Percentiles rank a stretch among this genome's conserved stretches.
Evolutionary conservation across 2,329 filamentous ascomycete genomes (phyloP).

Genomic region (Phialophora tarda): DNA sequence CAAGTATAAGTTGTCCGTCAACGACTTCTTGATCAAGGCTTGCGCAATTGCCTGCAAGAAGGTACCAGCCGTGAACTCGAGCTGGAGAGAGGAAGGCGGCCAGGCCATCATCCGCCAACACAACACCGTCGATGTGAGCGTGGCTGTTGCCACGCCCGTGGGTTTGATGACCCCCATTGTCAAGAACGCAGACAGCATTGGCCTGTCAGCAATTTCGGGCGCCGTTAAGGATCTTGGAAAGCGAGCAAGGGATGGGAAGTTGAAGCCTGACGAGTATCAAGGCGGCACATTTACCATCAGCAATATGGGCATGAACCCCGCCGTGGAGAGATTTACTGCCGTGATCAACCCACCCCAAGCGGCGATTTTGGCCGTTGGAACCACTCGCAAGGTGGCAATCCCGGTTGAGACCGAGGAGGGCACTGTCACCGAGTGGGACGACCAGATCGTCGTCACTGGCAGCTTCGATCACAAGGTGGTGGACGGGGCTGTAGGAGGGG

Average conservation of each 20-base stretch:
- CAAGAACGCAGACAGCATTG: slow-evolving; percentile 82
- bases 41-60: slow-evolving; percentile 86
- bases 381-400: slow-evolving; percentile 91
- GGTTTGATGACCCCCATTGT: slow-evolving; percentile 98
- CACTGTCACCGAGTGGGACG: slow-evolving; percentile 84
- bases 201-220: slow-evolving; percentile 84
- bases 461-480: slow-evolving; percentile 99
- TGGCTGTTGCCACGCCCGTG: slow-evolving; percentile 89
- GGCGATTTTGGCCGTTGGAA: slow-evolving; percentile 91
- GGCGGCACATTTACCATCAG: slow-evolving; percentile 98
- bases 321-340: slow-evolving; percentile 95
- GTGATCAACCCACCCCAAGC: slow-evolving; percentile 99
- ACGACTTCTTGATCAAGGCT: slow-evolving; percentile 99
- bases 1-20: slow-evolving; percentile 99
- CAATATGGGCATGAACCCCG: slow-evolving; percentile 99
- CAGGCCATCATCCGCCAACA: slow-evolving; percentile 84
- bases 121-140: slow-evolving; percentile 91
- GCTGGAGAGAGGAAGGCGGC: slow-evolving; percentile 81
- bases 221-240: slow-evolving; percentile 96
- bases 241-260: slow-evolving; percentile 93
- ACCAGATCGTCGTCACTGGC: slow-evolving; percentile 92
- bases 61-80: slow-evolving; percentile 94
- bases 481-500: slow-evolving; percentile 91
- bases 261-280: slow-evolving; percentile 99
- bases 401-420: slow-evolving; percentile 85